Percentiles rank a stretch among this genome's conserved stretches.
These are phyloP conservation scores for Hymenoscyphus albidus DNA, from an alignment of 2,329 filamentous ascomycete species.

Conservation along the genomic window DNA sequence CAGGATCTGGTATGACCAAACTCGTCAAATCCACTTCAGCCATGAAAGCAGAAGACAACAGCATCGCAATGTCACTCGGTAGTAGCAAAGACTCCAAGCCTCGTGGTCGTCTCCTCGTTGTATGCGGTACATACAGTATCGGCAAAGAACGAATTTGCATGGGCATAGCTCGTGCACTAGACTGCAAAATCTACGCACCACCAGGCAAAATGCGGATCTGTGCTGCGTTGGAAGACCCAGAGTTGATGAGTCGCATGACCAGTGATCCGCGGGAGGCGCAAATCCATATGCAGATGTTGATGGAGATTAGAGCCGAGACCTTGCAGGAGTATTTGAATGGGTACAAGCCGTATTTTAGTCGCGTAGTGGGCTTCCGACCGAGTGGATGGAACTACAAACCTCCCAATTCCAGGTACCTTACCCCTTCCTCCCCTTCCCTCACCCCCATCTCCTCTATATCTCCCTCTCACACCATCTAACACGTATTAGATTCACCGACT, in stretches of 20 bases:
- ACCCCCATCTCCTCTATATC: not conserved
- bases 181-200: slow-evolving; percentile 85
- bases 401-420: slow-evolving; percentile 51
- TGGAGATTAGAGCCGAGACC: slow-evolving; percentile 89
- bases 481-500: slow-evolving; percentile 48
- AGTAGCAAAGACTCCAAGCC: slow-evolving; percentile 35
- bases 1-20: slow-evolving; percentile 57
- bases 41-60: slow-evolving; percentile 29
- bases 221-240: slow-evolving; percentile 77
- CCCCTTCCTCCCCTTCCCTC: not conserved
- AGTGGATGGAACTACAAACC: slow-evolving; percentile 93
- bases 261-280: slow-evolving; percentile 78
- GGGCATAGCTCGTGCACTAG: slow-evolving; percentile 80
- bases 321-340: slow-evolving; percentile 81
- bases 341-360: slow-evolving; percentile 77
- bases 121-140: slow-evolving; percentile 96
- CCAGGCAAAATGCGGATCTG: slow-evolving; percentile 81
- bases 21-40: slow-evolving; percentile 47
- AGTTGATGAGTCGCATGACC: slow-evolving; percentile 74
- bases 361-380: slow-evolving; percentile 85
- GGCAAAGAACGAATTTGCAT: slow-evolving; percentile 96
- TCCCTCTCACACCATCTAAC: not conserved
- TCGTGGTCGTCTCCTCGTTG: slow-evolving; percentile 72
- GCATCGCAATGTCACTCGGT: slow-evolving; percentile 24
- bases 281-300: slow-evolving; percentile 95